phyloP scores from a whole-genome alignment of 2,329 filamentous ascomycete species.

The Raffaelea arxii region DNA sequence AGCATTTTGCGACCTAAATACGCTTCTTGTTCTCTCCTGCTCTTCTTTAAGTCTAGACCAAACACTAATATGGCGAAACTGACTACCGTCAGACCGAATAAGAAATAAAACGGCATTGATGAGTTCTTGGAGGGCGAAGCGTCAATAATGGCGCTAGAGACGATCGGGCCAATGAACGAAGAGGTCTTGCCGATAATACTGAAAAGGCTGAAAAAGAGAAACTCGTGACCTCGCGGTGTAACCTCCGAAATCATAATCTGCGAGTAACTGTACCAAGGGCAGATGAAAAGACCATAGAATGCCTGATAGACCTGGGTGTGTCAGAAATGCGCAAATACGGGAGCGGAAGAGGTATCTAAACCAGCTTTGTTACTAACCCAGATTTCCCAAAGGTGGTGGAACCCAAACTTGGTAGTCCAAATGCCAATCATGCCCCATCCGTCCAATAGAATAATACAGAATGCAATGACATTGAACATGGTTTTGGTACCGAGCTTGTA shows the following conservation, averaged over 20 bases:
- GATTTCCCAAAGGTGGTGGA: conserved; percentile 13
- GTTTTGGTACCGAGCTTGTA: conserved; percentile 14
- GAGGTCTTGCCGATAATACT: conserved; percentile 16
- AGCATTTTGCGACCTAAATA: not conserved
- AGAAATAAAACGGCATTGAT: conserved; percentile 1
- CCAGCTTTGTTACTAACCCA: conserved; percentile 6
- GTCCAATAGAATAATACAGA: conserved; percentile 12
- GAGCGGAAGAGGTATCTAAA: not conserved
- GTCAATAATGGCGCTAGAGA: conserved; percentile 15
- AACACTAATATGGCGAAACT: conserved; percentile 1
- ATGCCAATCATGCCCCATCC: conserved; percentile 14
- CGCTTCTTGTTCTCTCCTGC: not conserved
- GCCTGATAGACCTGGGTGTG: conserved; percentile 7
- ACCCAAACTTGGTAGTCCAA: conserved; percentile 12
- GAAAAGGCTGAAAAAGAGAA: conserved; percentile 16
- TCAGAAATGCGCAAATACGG: not conserved
- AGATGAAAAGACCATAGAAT: conserved; percentile 1
- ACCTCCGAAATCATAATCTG: conserved; percentile 17
- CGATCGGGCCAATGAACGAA: conserved; percentile 16
- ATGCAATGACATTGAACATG: conserved; percentile 14
- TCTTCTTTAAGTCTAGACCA: conserved; percentile 3
- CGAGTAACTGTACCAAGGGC: conserved; percentile 3
- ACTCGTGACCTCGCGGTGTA: conserved; percentile 14
- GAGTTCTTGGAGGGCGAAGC: conserved; percentile 2
- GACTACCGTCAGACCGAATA: conserved; percentile 1